Base-by-base conservation (phyloP, 139 green algal species). In the Gonium pectorale region DNA sequence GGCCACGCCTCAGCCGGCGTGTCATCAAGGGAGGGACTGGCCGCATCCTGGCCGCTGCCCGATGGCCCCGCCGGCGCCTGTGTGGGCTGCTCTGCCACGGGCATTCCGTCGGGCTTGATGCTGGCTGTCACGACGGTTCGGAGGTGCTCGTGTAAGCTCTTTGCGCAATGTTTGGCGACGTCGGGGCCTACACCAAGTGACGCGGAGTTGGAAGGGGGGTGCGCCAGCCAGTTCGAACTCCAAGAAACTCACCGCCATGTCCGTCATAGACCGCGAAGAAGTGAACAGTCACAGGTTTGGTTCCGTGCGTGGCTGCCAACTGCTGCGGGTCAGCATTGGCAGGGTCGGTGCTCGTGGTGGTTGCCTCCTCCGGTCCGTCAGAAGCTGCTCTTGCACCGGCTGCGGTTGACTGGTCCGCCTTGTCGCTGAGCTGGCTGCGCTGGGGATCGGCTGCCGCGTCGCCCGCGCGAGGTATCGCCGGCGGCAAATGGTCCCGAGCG, bases 221-320 rank as follows among this genome's bases (percentile, higher is more conserved):
- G n/a, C n/a, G n/a, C n/a, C n/a, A n/a, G n/a, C n/a, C n/a, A n/a
- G n/a, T n/a, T n/a, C n/a, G n/a, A n/a, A 19, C n/a, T n/a, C n/a
- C n/a, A n/a, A 11, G 17, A 59, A 26, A 29, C 74, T 81, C 40
- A 49, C 86, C 86, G 5, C 86, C 86, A 31, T 90, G 86, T n/a
- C 86, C 86, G 59, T 90, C 86, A 56, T 87, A 90, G 24, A 90
- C 86, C 31, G 86, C 86, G 60, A 90, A 87, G 35, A 90, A 87
- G 35, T 90, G 86, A 0, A 90, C 56, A 17, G 67, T 79, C 3
- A 82, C 46, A 7, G 71, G 60, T 5, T 85, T 64, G 2, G 79
- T 67, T 33, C 64, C 79, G 22, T 83, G 63, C 31, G 21, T 46
- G 8, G 63, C 75, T 24, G 59, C 59, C 15, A 41, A 43, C 29